These are phyloP conservation scores for Chlamydomonas applanata DNA, from an alignment of 139 green algal species.

Conservation along the genomic window DNA sequence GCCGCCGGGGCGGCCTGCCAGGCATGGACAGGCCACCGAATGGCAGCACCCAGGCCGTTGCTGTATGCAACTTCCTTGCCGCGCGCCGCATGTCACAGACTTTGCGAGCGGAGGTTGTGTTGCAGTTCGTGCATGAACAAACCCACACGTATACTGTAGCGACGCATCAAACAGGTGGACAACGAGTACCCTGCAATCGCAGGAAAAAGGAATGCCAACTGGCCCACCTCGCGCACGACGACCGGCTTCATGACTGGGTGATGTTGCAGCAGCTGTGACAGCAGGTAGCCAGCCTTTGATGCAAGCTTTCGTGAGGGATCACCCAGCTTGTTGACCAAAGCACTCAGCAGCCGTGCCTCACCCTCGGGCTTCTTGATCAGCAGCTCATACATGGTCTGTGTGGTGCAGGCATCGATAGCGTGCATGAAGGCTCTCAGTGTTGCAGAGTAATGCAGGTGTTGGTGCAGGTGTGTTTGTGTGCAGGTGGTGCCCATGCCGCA, in stretches of 20 bases:
- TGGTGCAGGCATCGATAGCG: no score
- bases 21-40: no score
- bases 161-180: no score
- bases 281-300: constrained; percentile 82
- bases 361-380: constrained; percentile 71
- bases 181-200: background rate
- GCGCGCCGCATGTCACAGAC: constrained; percentile 18
- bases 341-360: constrained; percentile 67
- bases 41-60: background rate
- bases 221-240: constrained; percentile 75
- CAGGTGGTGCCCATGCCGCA: no score
- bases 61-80: constrained; percentile 25
- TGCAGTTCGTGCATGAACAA: background rate
- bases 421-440: no score
- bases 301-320: constrained; percentile 86
- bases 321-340: constrained; percentile 94
- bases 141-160: no score
- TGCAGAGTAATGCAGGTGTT: background rate
- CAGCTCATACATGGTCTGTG: constrained; percentile 50
- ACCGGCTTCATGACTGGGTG: constrained; percentile 89
- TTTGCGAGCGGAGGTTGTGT: constrained; percentile 34
- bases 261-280: constrained; percentile 72
- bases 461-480: background rate
- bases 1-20: no score
- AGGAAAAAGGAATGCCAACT: background rate